phyloP scores from a whole-genome alignment of 2,329 filamentous ascomycete genomes.

The Huntiella bhutanensis region DNA sequence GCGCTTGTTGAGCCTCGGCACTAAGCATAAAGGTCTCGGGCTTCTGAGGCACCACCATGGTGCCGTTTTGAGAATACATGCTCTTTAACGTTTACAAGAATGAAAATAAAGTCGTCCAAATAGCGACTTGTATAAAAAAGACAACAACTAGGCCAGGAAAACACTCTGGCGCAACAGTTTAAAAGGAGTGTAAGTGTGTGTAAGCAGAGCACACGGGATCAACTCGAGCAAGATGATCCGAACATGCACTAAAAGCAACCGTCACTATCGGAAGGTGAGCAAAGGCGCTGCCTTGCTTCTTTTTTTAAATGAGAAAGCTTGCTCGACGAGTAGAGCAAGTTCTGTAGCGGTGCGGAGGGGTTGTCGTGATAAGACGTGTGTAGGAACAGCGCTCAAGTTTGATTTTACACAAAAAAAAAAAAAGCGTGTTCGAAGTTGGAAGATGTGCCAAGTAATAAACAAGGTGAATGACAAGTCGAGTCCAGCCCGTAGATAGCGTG shows the following conservation, averaged over 20 bases:
- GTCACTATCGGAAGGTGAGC: neutral
- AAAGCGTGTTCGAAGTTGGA: slow-evolving; percentile 7
- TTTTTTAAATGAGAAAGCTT: too few relatives aligned
- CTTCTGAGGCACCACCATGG: slow-evolving; percentile 85
- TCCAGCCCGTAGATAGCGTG: slow-evolving; percentile 12
- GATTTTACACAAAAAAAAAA: neutral
- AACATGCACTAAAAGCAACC: too few relatives aligned
- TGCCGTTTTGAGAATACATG: slow-evolving; percentile 70
- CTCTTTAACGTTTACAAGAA: slow-evolving; percentile 8
- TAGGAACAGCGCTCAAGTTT: slow-evolving; percentile 4
- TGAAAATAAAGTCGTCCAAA: neutral
- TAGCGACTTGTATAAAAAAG: neutral
- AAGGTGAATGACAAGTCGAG: slow-evolving; percentile 9
- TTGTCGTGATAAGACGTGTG: slow-evolving; percentile 7
- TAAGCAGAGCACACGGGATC: neutral
- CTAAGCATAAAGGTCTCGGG: slow-evolving; percentile 98
- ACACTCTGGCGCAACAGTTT: neutral
- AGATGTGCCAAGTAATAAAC: neutral
- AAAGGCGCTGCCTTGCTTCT: slow-evolving; percentile 3
- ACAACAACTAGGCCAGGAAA: neutral
- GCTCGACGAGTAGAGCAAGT: too few relatives aligned
- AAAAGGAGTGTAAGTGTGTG: neutral
- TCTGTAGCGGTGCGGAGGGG: neutral
- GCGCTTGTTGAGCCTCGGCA: slow-evolving; percentile 85
- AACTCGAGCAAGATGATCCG: too few relatives aligned